Conservation (phyloP, 176 grass and related monocot genomes). For the Oryza nivara region DNA sequence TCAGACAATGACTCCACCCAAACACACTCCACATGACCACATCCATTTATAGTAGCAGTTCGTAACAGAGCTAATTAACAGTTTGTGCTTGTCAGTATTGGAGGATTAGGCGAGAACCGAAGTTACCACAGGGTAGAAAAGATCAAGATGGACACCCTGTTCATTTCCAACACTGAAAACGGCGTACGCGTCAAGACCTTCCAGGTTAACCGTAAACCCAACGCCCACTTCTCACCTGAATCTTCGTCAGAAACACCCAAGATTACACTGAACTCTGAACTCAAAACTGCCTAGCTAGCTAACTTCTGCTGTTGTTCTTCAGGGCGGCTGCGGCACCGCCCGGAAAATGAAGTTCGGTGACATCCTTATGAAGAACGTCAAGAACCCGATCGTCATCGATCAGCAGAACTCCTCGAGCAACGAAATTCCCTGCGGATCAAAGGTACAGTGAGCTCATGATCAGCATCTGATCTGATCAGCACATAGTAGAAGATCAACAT, state of each 20-base stretch:
- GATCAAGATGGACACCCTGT: constrained; percentile 57
- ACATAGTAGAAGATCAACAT: background rate
- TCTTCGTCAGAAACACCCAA: background rate
- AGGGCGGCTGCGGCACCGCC: constrained; percentile 61
- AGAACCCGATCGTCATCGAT: constrained; percentile 72
- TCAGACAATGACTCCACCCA: background rate
- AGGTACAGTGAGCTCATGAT: constrained; percentile 27
- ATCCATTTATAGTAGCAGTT: background rate
- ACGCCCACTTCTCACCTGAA: constrained; percentile 5
- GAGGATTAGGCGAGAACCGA: constrained; percentile 57
- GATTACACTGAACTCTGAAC: background rate
- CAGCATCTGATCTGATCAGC: background rate
- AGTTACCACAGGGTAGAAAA: constrained; percentile 50
- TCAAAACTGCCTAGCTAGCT: background rate
- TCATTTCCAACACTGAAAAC: constrained; percentile 66
- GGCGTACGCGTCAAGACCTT: constrained; percentile 71
- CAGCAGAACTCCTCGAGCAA: constrained; percentile 56
- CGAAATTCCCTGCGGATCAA: constrained; percentile 7
- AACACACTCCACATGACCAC: background rate
- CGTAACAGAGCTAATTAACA: constrained; percentile 1
- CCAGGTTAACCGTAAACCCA: constrained; percentile 44
- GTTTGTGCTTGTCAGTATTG: constrained; percentile 47
- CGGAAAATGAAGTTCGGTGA: constrained; percentile 64
- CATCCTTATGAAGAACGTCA: constrained; percentile 71
- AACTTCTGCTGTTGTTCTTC: background rate